Percentiles rank a stretch among this genome's conserved stretches.
Conservation (phyloP, 208 protist species). For the Novymonas esmeraldas region DNA sequence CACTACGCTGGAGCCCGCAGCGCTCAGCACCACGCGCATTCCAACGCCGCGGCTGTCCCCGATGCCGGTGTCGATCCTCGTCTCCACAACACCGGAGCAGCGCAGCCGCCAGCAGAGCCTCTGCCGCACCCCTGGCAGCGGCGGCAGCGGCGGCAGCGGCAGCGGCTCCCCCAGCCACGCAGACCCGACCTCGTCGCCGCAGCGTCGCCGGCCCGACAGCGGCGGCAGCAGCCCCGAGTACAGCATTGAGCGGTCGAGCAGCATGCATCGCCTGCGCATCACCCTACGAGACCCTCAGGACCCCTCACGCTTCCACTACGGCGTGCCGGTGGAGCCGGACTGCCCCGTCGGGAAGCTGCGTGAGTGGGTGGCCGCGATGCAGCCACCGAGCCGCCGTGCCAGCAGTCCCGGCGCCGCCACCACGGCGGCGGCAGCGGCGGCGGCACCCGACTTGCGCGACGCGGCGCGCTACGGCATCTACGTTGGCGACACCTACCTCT, state of each 20-base stretch:
- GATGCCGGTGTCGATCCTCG: conserved; percentile 24
- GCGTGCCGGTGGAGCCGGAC: conserved; percentile 48
- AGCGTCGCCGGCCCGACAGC: background rate
- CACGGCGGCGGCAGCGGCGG: conserved; percentile 12
- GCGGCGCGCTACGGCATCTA: conserved; percentile 36
- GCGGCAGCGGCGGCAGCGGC: too few species aligned
- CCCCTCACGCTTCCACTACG: conserved; percentile 40
- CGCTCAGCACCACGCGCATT: conserved; percentile 22
- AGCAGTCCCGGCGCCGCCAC: too few species aligned
- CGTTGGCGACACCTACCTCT: conserved; percentile 32
- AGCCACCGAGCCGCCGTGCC: background rate
- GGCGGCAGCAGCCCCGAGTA: conserved; percentile 19
- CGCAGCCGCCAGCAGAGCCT: conserved; percentile 12
- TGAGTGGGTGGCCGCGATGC: conserved; percentile 45
- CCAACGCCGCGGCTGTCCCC: conserved; percentile 13
- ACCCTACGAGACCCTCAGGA: conserved; percentile 52
- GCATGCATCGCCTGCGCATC: conserved; percentile 40
- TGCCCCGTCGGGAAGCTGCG: conserved; percentile 49
- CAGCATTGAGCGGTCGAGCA: conserved; percentile 30
- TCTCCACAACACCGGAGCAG: conserved; percentile 16
- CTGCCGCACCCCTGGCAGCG: background rate
- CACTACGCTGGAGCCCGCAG: conserved; percentile 13
- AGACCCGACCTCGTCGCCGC: conserved; percentile 2
- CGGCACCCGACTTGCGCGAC: conserved; percentile 24
- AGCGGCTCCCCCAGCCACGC: background rate